These are phyloP conservation scores for Aegilops umbellulata DNA, from an alignment of 176 grass and related monocot species.

Conservation along the genomic window DNA sequence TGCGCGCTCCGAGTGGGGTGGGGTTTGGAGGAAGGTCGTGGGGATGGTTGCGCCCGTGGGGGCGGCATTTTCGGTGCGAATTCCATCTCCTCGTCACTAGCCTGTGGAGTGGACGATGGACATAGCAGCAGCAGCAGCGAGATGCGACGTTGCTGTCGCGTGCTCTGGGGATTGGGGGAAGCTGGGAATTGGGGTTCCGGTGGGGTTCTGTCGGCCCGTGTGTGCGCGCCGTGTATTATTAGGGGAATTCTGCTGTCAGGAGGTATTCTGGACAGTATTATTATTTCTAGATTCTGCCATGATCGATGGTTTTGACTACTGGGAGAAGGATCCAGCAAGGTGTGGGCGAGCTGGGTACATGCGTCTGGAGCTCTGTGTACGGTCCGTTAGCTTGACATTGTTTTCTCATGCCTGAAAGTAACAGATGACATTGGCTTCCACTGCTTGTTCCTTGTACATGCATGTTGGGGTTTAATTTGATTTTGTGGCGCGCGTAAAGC, in stretches of 20 bases:
- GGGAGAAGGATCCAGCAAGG: background rate
- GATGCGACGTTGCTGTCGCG: constrained; percentile 5
- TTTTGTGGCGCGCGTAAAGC: background rate
- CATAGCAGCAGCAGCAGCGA: background rate
- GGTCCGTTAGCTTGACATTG: background rate
- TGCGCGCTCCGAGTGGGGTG: background rate
- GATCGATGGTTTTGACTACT: background rate
- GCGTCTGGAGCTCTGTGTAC: background rate
- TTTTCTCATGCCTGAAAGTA: background rate
- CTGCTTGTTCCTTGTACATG: background rate
- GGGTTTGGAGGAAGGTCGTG: background rate
- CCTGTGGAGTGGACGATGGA: background rate
- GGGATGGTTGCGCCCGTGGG: background rate
- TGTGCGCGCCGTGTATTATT: background rate
- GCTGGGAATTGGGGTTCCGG: background rate
- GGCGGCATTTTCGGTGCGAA: background rate
- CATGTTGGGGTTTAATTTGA: background rate
- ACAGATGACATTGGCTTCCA: background rate
- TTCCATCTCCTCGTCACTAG: background rate
- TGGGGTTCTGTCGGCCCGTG: background rate
- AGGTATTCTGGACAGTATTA: too few relatives aligned
- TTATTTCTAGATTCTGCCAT: background rate
- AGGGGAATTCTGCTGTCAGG: background rate
- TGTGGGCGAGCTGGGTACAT: background rate
- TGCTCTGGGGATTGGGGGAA: background rate